phyloP scores from a whole-genome alignment of 176 grass and related monocot species.

The Themeda triandra region DNA sequence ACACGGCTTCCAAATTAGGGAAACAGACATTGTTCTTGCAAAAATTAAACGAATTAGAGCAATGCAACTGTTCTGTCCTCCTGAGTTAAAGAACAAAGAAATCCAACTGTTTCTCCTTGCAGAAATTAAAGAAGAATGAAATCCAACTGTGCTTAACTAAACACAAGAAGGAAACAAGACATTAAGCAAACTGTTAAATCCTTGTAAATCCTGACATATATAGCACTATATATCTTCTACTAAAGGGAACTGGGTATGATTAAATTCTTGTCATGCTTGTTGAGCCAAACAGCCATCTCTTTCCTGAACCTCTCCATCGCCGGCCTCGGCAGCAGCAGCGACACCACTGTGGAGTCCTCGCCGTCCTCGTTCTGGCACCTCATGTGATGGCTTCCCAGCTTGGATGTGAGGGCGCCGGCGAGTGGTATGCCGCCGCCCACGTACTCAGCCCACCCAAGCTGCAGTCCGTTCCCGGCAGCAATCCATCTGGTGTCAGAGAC shows the following conservation, averaged over 20 bases:
- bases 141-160: not conserved
- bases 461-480: not conserved
- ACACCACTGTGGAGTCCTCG: slow-evolving; percentile 22
- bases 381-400: slow-evolving; percentile 32
- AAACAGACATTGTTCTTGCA: not conserved
- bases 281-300: slow-evolving; percentile 31
- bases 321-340: not conserved
- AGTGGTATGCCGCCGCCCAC: slow-evolving; percentile 22
- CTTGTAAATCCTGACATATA: not conserved
- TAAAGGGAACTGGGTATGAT: slow-evolving; percentile 21
- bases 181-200: not conserved
- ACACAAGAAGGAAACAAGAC: not conserved
- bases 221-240: not conserved
- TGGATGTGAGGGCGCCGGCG: slow-evolving; percentile 22
- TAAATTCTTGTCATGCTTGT: not conserved
- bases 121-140: not conserved
- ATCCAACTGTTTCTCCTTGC: not conserved
- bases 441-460: slow-evolving; percentile 25
- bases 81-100: not conserved
- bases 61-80: not conserved
- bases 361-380: slow-evolving; percentile 23
- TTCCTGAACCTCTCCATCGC: slow-evolving; percentile 21
- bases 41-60: not conserved
- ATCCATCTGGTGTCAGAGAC: slow-evolving; percentile 34
- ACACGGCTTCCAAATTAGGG: not conserved